phyloP scores from a whole-genome alignment of 106 monocot species.

The Triglochin maritima region DNA sequence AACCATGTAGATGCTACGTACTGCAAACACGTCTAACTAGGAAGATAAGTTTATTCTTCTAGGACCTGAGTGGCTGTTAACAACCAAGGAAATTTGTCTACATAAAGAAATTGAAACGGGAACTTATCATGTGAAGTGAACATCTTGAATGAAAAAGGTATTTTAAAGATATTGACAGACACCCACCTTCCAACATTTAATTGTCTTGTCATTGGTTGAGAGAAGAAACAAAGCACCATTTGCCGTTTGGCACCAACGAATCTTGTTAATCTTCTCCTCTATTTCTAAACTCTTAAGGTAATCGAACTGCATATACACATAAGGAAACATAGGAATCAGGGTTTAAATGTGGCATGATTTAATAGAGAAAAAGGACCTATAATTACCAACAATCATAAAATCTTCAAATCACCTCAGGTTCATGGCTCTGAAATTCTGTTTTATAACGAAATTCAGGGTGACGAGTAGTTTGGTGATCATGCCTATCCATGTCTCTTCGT shows the following conservation, averaged over 20 bases:
- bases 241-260: constrained; percentile 25
- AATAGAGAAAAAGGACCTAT: background rate
- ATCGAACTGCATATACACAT: constrained; percentile 16
- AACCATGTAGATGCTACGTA: too few relatives aligned
- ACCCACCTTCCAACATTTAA: constrained; percentile 26
- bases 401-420: constrained; percentile 22
- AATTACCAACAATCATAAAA: background rate
- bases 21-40: too few relatives aligned
- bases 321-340: background rate
- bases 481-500: constrained; percentile 12
- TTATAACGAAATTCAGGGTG: constrained; percentile 25
- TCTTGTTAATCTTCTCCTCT: constrained; percentile 36
- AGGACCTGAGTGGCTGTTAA: too few relatives aligned
- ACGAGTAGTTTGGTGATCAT: constrained; percentile 5
- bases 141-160: too few relatives aligned
- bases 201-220: constrained; percentile 30
- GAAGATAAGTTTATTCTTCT: too few relatives aligned
- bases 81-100: too few relatives aligned
- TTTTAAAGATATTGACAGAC: too few relatives aligned
- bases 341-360: background rate
- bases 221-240: constrained; percentile 23
- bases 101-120: too few relatives aligned
- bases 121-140: too few relatives aligned
- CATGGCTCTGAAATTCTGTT: constrained; percentile 33
- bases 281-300: constrained; percentile 32